These are phyloP conservation scores for Leavenworthia alabamica DNA, from an alignment of 345 rosid species.

Conservation along the genomic window DNA sequence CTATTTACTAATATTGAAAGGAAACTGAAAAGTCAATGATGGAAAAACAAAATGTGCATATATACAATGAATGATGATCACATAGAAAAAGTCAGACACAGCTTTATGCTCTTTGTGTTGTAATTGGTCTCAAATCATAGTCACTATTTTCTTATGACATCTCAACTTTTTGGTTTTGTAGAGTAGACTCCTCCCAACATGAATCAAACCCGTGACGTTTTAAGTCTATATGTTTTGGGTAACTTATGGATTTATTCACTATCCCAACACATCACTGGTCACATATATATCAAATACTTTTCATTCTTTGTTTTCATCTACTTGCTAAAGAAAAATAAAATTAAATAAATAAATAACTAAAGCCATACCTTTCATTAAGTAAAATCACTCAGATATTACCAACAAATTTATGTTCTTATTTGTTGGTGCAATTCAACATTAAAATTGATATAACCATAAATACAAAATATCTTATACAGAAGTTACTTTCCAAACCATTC, in stretches of 20 bases:
- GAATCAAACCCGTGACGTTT: no score
- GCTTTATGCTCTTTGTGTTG: constrained; percentile 7
- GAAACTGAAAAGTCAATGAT: background rate
- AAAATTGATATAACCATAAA: background rate
- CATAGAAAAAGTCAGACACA: constrained; percentile 19
- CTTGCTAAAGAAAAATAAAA: background rate
- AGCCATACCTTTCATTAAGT: background rate
- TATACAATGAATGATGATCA: constrained; percentile 8
- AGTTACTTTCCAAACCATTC: constrained; percentile 5
- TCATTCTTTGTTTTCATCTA: background rate
- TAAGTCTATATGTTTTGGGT: no score
- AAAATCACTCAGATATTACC: background rate
- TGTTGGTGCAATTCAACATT: background rate
- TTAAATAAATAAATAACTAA: background rate
- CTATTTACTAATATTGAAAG: background rate
- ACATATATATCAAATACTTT: no score
- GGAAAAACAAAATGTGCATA: background rate
- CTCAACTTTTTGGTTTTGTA: no score
- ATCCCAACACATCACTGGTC: no score
- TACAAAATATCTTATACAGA: background rate
- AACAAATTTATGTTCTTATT: background rate
- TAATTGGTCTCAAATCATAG: constrained; percentile 15
- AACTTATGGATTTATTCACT: no score
- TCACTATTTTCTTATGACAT: no score
- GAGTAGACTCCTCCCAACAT: no score